Evolutionary conservation across 441 rosid genomes (phyloP).

Genomic region (Aquilaria agallochum): DNA sequence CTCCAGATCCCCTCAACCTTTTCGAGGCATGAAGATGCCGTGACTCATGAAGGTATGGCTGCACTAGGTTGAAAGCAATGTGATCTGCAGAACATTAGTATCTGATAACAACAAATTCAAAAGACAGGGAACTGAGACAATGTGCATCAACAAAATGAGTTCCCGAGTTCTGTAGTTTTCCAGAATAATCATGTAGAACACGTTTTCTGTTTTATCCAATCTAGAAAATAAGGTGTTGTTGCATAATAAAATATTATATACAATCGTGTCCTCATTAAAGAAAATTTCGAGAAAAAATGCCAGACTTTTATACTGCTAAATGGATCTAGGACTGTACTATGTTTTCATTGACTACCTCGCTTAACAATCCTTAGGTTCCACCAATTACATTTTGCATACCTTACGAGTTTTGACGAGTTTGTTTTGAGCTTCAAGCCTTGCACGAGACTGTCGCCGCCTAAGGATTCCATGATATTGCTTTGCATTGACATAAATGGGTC

Average conservation of each 20-base stretch:
- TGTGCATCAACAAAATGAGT: too few relatives aligned
- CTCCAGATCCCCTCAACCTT: conserved; percentile 82
- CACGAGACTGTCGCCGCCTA: conserved; percentile 73
- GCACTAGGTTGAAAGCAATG: conserved; percentile 2
- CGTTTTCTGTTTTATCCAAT: too few relatives aligned
- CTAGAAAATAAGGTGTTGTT: too few relatives aligned
- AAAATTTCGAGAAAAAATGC: too few relatives aligned
- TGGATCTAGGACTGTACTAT: too few relatives aligned
- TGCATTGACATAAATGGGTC: conserved; percentile 73
- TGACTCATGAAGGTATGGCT: conserved; percentile 98
- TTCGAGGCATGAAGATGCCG: conserved; percentile 96
- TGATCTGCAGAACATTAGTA: background rate
- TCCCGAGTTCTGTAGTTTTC: too few relatives aligned
- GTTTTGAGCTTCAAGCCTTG: conserved; percentile 83
- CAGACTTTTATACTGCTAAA: too few relatives aligned
- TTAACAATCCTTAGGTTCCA: background rate
- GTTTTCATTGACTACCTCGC: too few relatives aligned
- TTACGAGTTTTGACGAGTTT: conserved; percentile 59
- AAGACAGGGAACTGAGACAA: too few relatives aligned
- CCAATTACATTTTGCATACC: conserved; percentile 35
- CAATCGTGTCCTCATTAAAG: too few relatives aligned
- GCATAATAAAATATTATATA: too few relatives aligned
- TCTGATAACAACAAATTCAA: background rate
- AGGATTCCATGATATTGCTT: conserved; percentile 81
- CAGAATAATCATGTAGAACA: too few relatives aligned